Evolutionary conservation across 2,329 filamentous ascomycete species (phyloP).

Genomic region (Epichloe aotearoae): DNA sequence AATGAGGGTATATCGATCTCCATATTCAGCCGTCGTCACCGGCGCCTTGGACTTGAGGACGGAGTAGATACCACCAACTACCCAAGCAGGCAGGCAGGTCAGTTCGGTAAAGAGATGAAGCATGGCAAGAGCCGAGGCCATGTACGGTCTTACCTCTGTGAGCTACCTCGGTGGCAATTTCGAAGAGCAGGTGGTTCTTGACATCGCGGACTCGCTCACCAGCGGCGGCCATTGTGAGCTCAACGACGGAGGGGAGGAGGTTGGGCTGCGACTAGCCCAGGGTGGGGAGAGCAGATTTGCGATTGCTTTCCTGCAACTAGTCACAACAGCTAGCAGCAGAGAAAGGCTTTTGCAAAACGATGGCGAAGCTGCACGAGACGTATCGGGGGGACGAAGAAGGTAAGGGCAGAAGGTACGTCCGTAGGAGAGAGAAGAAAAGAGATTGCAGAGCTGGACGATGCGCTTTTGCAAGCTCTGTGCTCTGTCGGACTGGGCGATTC

Average conservation of each 20-base stretch:
- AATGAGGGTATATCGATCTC: constrained; percentile 88
- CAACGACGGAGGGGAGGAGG: not conserved
- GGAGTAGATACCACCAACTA: constrained; percentile 97
- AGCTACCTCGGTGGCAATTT: constrained; percentile 92
- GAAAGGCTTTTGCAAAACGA: not conserved
- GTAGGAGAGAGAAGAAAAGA: not conserved
- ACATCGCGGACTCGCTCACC: constrained; percentile 53
- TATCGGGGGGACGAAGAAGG: not conserved
- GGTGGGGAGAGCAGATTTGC: not conserved
- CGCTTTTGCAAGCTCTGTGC: not conserved
- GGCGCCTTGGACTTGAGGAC: constrained; percentile 98
- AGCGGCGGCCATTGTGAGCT: constrained; percentile 30
- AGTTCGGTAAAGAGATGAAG: not conserved
- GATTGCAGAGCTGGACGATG: not conserved
- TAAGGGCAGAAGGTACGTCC: not conserved
- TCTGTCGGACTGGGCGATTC: constrained; percentile 2
- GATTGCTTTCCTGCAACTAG: not conserved
- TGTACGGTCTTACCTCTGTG: constrained; percentile 59
- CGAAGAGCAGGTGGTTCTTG: constrained; percentile 91
- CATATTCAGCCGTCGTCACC: constrained; percentile 96
- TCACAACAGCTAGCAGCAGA: not conserved
- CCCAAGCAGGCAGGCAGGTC: not conserved
- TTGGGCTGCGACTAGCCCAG: not conserved
- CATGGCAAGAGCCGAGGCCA: constrained; percentile 11
- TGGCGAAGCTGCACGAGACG: not conserved